Evolutionary conservation across 371 early-diverging fungal species (phyloP).

Genomic region (Lichtheimia corymbifera): DNA sequence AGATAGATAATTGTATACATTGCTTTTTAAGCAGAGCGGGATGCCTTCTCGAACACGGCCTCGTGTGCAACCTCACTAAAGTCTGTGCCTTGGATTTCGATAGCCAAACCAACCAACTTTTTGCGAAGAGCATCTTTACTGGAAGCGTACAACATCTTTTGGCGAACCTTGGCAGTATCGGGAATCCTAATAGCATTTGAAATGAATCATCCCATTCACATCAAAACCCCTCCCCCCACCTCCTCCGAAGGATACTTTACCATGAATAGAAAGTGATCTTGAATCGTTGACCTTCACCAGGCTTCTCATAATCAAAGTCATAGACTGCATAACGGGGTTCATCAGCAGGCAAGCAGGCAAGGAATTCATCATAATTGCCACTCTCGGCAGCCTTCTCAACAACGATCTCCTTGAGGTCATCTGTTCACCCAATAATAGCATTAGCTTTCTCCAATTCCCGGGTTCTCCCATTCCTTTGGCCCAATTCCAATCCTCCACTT

Average conservation of each 20-base stretch:
- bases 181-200: slow-evolving; percentile 67
- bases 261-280: slow-evolving; percentile 62
- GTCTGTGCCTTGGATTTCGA: slow-evolving; percentile 89
- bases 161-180: slow-evolving; percentile 73
- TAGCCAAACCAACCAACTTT: slow-evolving; percentile 72
- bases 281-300: slow-evolving; percentile 69
- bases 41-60: too few relatives aligned
- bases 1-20: too few relatives aligned
- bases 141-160: slow-evolving; percentile 93
- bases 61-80: slow-evolving; percentile 48
- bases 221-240: too few relatives aligned
- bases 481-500: not conserved
- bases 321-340: slow-evolving; percentile 86
- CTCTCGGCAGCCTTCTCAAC: slow-evolving; percentile 61
- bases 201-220: too few relatives aligned
- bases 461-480: too few relatives aligned
- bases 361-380: slow-evolving; percentile 68
- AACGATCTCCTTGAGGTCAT: slow-evolving; percentile 61
- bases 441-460: too few relatives aligned
- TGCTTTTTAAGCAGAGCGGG: too few relatives aligned
- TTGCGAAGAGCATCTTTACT: slow-evolving; percentile 84
- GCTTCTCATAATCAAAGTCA: slow-evolving; percentile 76
- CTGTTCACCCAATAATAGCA: slow-evolving; percentile 16
- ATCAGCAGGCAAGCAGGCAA: slow-evolving; percentile 60
- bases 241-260: slow-evolving; percentile 23